Base-by-base conservation (phyloP, 2,329 filamentous ascomycete species). In the Aspergillus quadricinctus region DNA sequence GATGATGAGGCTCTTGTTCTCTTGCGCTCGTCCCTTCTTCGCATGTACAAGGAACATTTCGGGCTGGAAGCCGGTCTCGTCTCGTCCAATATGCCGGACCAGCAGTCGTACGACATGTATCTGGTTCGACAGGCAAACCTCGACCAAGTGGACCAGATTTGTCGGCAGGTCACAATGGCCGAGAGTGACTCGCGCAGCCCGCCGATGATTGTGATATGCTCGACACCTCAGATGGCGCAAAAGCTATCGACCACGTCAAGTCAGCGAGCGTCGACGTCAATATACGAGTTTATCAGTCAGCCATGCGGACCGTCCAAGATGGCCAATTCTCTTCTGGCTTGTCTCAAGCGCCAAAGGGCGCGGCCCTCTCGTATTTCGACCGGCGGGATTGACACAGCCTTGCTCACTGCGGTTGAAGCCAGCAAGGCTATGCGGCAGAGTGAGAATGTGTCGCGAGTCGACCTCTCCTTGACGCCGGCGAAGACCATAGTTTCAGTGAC, bases 211-310 rank as follows among this genome's bases (percentile, higher is more conserved):
- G 64, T 73, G 25, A 61, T 73, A 19, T 73, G 63, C 46, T 61
- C 57, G 3, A 61, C 62, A 2, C 66, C 65, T 1, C 56, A 61
- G 43, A 56, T 53, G 31, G 66, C 65, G 3, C 64, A 67, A 40
- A 43, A 43, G 5, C 56, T 67, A 54, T 63, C 56, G 21, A 28
- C 59, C 10, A 52, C 56, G 3, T 46, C 61, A 9, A 50, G 55
- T 9, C 43, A 50, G n/a, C 52, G 52, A 14, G 50, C 28, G 4
- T 29, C 61, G 25, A 10, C 53, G 11, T 19, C 49, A 1, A 56
- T 71, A 19, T 62, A 71, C 17, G 70, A 73, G 53, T 69, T 72
- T 14, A 67, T 73, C 23, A 68, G 69, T 50, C 70, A 73, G 37
- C 71, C 71, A 1, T 71, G 68, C 53, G 71, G 70, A 2, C 69